Conservation (phyloP, 768 basidiomycete species). For the Tephrocybe rancida region DNA sequence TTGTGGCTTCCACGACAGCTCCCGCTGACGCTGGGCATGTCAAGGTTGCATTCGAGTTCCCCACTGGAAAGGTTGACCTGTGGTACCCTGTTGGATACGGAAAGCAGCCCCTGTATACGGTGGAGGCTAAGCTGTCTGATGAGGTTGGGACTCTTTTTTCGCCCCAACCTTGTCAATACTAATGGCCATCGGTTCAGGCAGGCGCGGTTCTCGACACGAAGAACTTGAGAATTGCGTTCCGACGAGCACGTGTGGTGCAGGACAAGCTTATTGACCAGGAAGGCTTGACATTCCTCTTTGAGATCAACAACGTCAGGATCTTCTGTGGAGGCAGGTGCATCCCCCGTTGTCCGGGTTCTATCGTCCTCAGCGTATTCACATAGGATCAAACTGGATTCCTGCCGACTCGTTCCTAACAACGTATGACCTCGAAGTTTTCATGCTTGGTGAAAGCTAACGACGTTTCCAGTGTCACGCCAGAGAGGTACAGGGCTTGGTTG, state of each 20-base stretch:
- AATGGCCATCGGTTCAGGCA: slow-evolving; percentile 33
- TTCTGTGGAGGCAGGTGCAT: slow-evolving; percentile 77
- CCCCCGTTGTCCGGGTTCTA: neutral
- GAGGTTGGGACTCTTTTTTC: slow-evolving; percentile 37
- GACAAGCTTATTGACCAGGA: slow-evolving; percentile 75
- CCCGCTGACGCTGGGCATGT: slow-evolving; percentile 36
- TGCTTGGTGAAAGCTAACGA: neutral
- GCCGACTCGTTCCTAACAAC: slow-evolving; percentile 88
- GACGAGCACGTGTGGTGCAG: slow-evolving; percentile 78
- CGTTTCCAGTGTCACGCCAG: slow-evolving; percentile 39
- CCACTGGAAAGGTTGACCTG: slow-evolving; percentile 60
- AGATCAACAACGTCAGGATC: slow-evolving; percentile 85
- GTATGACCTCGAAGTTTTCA: slow-evolving; percentile 37
- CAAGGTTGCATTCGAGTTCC: slow-evolving; percentile 49
- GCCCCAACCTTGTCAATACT: neutral
- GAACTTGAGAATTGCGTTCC: slow-evolving; percentile 70
- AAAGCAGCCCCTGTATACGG: slow-evolving; percentile 73
- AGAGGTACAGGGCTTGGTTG: slow-evolving; percentile 79
- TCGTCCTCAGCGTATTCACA: neutral
- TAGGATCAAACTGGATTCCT: slow-evolving; percentile 93
- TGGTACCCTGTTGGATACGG: slow-evolving; percentile 92
- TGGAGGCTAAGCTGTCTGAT: slow-evolving; percentile 57
- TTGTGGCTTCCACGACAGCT: slow-evolving; percentile 41
- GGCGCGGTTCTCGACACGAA: slow-evolving; percentile 56
- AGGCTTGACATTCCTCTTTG: slow-evolving; percentile 87